Conservation (phyloP, 495 filamentous ascomycete genomes). For the Penicillium chermesinum region DNA sequence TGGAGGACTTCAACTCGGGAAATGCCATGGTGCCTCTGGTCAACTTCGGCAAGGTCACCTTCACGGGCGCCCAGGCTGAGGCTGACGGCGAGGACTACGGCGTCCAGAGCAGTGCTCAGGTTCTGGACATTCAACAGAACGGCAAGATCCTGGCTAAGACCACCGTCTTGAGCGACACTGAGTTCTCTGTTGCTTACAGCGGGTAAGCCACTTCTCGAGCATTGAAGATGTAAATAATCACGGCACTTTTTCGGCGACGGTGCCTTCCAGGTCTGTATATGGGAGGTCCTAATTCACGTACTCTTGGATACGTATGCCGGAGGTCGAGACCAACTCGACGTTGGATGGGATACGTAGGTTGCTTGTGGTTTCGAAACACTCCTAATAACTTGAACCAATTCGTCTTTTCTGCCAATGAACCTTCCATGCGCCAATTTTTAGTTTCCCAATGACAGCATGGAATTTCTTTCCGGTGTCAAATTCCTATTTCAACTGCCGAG, state of each 20-base stretch:
- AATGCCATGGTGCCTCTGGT: conserved; percentile 46
- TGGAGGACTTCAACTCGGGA: conserved; percentile 55
- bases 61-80: conserved; percentile 40
- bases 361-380: too few species aligned
- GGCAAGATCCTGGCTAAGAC: conserved; percentile 44
- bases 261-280: too few species aligned
- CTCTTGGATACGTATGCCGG: too few species aligned
- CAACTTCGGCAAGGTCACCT: conserved; percentile 48
- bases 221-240: not conserved
- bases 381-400: too few species aligned
- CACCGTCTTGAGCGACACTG: conserved; percentile 33
- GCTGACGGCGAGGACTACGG: conserved; percentile 29
- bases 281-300: too few species aligned
- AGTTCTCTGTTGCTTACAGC: conserved; percentile 30
- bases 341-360: too few species aligned
- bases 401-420: too few species aligned
- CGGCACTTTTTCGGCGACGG: too few species aligned
- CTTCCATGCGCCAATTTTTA: too few species aligned
- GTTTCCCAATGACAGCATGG: conserved; percentile 6
- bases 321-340: too few species aligned
- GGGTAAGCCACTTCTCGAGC: conserved; percentile 3
- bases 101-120: conserved; percentile 32
- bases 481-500: conserved; percentile 7
- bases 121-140: conserved; percentile 51
- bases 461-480: conserved; percentile 14